A percentile compares a stretch with the other conserved stretches of the same genome.
These are phyloP conservation scores for Scalesia atractyloides DNA, from an alignment of 129 eudicot genomes.

Conservation along the genomic window DNA sequence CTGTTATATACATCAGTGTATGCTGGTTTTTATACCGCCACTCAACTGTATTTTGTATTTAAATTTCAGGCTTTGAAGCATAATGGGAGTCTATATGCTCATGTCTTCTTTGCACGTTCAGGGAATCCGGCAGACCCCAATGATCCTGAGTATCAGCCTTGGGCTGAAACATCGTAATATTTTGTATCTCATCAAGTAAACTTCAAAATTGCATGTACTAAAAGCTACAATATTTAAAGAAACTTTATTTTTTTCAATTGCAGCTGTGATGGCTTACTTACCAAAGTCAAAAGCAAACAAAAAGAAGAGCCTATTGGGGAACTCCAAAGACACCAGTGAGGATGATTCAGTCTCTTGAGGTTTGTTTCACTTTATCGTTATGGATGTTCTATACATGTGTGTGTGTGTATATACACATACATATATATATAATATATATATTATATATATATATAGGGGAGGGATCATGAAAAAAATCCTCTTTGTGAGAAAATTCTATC, in stretches of 20 bases:
- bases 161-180: constrained; percentile 75
- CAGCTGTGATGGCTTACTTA: constrained; percentile 76
- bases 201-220: not conserved
- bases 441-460: too few species aligned
- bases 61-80: constrained; percentile 10
- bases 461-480: too few species aligned
- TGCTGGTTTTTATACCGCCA: not conserved
- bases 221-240: constrained; percentile 16
- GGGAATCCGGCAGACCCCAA: constrained; percentile 79
- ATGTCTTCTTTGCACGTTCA: constrained; percentile 74
- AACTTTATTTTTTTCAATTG: not conserved
- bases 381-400: not conserved
- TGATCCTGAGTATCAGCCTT: constrained; percentile 80
- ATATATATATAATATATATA: too few species aligned
- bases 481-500: too few species aligned
- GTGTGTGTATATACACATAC: too few species aligned
- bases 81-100: constrained; percentile 17
- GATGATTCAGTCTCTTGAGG: constrained; percentile 55
- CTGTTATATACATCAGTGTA: not conserved
- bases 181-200: constrained; percentile 10
- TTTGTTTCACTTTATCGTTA: constrained; percentile 28
- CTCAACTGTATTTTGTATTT: not conserved
- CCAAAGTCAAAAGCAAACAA: constrained; percentile 89
- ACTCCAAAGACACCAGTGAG: constrained; percentile 43
- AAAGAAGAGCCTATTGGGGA: constrained; percentile 72